Evolutionary conservation across 129 eudicot genomes (phyloP).

Genomic region (Centrapalus pauciflorus): DNA sequence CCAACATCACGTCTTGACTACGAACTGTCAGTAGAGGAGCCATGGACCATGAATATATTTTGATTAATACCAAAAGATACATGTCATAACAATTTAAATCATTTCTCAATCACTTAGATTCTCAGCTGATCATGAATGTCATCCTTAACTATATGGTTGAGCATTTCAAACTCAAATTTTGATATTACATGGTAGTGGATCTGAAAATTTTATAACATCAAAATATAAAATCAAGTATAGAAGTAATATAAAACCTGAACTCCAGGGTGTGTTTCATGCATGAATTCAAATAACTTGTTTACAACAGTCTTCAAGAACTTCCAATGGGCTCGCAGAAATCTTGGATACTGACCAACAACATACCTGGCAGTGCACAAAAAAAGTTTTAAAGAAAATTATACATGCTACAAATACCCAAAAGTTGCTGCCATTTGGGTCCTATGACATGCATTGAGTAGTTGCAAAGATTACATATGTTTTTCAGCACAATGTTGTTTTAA

Average conservation of each 20-base stretch:
- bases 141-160: background rate
- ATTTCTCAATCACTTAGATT: background rate
- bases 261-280: constrained; percentile 99
- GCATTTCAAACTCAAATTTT: background rate
- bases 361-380: constrained; percentile 57
- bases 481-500: background rate
- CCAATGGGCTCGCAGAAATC: constrained; percentile 98
- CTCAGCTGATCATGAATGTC: background rate
- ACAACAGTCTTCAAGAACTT: constrained; percentile 97
- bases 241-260: constrained; percentile 63
- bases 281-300: constrained; percentile 95
- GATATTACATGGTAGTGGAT: background rate
- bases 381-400: background rate
- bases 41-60: background rate
- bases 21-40: background rate
- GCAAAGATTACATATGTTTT: background rate
- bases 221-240: background rate
- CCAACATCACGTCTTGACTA: background rate
- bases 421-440: background rate
- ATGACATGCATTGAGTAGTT: background rate
- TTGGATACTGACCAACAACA: constrained; percentile 98
- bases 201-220: background rate
- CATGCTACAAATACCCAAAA: background rate
- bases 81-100: background rate
- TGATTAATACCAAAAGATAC: background rate